Conservation (phyloP, 75 land plant genomes). For the Sequoiadendron giganteum region DNA sequence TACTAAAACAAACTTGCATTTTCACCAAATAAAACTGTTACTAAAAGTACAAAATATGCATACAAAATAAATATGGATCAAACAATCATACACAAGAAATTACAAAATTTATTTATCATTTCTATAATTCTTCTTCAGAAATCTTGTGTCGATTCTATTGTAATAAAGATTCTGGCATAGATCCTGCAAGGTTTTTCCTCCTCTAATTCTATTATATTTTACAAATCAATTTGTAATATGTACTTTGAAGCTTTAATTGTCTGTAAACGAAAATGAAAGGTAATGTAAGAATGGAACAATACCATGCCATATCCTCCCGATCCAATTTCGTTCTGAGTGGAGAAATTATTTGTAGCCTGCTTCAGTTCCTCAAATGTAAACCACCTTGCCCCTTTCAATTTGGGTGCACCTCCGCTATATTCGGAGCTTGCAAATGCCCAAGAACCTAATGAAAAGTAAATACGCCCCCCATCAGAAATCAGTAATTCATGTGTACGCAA, state of each 20-base stretch:
- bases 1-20: too few relatives aligned
- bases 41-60: too few relatives aligned
- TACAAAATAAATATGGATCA: too few relatives aligned
- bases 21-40: not conserved
- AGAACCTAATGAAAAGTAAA: conserved; percentile 31
- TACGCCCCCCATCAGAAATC: not conserved
- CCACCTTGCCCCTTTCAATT: conserved; percentile 52
- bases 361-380: conserved; percentile 62
- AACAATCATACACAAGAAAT: too few relatives aligned
- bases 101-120: too few relatives aligned
- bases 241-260: not conserved
- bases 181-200: not conserved
- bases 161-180: not conserved
- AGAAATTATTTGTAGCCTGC: conserved; percentile 64
- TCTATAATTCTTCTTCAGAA: not conserved
- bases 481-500: not conserved
- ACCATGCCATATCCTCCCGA: conserved; percentile 83
- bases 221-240: not conserved
- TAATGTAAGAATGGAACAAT: not conserved
- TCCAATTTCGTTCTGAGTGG: conserved; percentile 53
- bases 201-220: not conserved
- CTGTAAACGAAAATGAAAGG: not conserved
- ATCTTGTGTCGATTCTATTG: not conserved
- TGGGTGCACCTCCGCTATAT: conserved; percentile 42
- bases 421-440: conserved; percentile 37